Evolutionary conservation across 176 grass and related monocot species (phyloP), one percentile per base, ranked within the genome.

Genomic region (Zea luxurians): DNA sequence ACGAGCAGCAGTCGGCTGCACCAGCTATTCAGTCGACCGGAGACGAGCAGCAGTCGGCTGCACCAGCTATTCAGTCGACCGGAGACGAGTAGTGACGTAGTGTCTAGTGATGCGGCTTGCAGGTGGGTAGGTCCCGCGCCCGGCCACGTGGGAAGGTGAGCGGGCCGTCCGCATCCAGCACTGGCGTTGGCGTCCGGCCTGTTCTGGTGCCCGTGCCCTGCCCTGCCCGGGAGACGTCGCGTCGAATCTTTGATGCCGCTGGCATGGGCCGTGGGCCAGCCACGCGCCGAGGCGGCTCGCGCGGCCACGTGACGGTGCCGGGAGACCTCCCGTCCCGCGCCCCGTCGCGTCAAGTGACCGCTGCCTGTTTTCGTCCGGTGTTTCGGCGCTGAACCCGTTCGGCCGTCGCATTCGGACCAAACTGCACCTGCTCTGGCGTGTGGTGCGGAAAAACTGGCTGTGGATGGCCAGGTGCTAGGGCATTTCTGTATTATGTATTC

Each of bases 261-360:
- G 61, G 50, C 61, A 78, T 68, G 86, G 75, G 62, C 80, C 48
- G 78, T 78, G 66, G 65, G 63, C 64, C 81, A 83, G 6, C 17
- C 3, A 27, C 57, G 57, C 57, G 21, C 8, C 10, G 36, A 16
- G 46, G 46, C 53, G 81, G 86, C 54, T 76, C 70, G 40, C n/a
- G 37, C 46, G 54, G 37, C 86, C 86, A 84, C 81, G 81, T 88
- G 86, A 70, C 45, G 15, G 37, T 75, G 80, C 80, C 67, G 85
- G 58, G 18, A 40, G 69, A 45, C 7, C 13, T 18, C 37, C 9
- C 3, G 27, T 27, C 27, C 27, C 27, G 27, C 42, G 40, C 45
- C 44, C 66, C 48, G 64, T 88, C 75, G 21, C 68, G 48, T 71
- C 79, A 71, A 70, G 34, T 18, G 53, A 13, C 7, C 64, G 27